Evolutionary conservation across 2,329 filamentous ascomycete genomes (phyloP).

Genomic region (Monosporascus sp.): DNA sequence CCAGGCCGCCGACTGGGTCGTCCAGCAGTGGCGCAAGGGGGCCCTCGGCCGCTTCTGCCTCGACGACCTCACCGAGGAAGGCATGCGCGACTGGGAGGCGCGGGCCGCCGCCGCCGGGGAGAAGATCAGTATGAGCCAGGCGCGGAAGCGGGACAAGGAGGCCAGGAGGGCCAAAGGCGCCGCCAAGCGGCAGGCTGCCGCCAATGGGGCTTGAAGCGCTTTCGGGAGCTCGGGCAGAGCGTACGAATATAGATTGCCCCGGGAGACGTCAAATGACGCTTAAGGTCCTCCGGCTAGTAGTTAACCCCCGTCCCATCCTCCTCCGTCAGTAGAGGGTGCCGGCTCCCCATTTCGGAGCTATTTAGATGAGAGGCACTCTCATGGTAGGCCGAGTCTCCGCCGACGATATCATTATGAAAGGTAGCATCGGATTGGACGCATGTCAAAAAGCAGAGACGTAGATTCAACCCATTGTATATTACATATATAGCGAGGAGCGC

Average conservation of each 20-base stretch:
- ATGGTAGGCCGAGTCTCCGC: no score
- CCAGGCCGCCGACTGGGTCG: conserved; percentile 70
- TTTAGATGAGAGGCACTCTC: no score
- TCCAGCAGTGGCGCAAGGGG: conserved; percentile 78
- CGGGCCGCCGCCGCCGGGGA: conserved; percentile 35
- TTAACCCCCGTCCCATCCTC: no score
- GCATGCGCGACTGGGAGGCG: conserved; percentile 32
- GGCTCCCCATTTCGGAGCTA: no score
- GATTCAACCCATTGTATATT: neutral
- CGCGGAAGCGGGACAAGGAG: conserved; percentile 60
- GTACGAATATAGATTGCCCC: no score
- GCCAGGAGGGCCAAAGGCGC: conserved; percentile 35
- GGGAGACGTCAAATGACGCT: neutral
- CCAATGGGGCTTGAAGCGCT: conserved; percentile 1
- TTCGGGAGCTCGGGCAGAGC: no score
- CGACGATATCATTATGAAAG: no score
- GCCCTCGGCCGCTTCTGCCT: conserved; percentile 71
- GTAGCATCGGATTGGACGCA: no score
- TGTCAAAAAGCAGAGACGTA: neutral
- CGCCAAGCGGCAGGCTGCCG: conserved; percentile 27
- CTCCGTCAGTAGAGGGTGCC: no score
- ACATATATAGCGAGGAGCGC: conserved; percentile 1
- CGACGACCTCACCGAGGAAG: conserved; percentile 64
- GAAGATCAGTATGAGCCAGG: conserved; percentile 60
- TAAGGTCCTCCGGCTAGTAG: no score